phyloP scores from a whole-genome alignment of 495 filamentous ascomycete species.

The Penicillium roqueforti region DNA sequence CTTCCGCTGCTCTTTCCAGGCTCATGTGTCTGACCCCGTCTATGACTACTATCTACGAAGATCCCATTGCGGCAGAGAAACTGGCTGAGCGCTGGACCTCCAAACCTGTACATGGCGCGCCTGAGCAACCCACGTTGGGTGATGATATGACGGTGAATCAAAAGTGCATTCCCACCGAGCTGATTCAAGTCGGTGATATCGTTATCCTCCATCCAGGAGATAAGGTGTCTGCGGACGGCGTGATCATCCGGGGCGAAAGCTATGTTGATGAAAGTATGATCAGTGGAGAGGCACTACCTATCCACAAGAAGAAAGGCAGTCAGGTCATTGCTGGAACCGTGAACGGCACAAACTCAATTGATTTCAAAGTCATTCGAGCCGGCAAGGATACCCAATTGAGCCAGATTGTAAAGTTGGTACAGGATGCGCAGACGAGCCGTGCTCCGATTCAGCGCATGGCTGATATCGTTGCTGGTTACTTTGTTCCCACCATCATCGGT shows the following conservation, averaged over 20 bases:
- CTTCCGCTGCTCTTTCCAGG: slow-evolving; percentile 87
- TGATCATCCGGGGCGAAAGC: slow-evolving; percentile 80
- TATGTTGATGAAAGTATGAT: slow-evolving; percentile 99
- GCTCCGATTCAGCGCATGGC: slow-evolving; percentile 95
- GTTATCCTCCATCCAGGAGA: slow-evolving; percentile 91
- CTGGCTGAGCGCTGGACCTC: slow-evolving; percentile 72
- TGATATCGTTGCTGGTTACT: slow-evolving; percentile 87
- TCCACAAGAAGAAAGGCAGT: slow-evolving; percentile 78
- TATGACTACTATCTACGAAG: slow-evolving; percentile 97
- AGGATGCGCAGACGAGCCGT: slow-evolving; percentile 90
- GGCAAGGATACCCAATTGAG: slow-evolving; percentile 94
- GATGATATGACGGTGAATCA: slow-evolving; percentile 65
- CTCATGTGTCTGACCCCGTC: slow-evolving; percentile 95
- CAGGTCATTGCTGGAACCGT: slow-evolving; percentile 92
- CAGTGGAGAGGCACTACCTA: slow-evolving; percentile 91
- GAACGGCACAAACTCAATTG: slow-evolving; percentile 84
- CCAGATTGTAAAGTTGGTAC: slow-evolving; percentile 95
- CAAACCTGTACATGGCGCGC: slow-evolving; percentile 22
- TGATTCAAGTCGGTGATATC: slow-evolving; percentile 91
- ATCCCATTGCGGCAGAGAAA: slow-evolving; percentile 91
- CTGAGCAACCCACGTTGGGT: slow-evolving; percentile 38
- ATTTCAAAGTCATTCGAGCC: slow-evolving; percentile 89
- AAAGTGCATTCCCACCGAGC: slow-evolving; percentile 82
- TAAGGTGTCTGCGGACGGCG: slow-evolving; percentile 92
- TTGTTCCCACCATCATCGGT: slow-evolving; percentile 82